Conservation (phyloP, 1,284 basidiomycete genomes). For the Pseudozyma hubeiensis region DNA sequence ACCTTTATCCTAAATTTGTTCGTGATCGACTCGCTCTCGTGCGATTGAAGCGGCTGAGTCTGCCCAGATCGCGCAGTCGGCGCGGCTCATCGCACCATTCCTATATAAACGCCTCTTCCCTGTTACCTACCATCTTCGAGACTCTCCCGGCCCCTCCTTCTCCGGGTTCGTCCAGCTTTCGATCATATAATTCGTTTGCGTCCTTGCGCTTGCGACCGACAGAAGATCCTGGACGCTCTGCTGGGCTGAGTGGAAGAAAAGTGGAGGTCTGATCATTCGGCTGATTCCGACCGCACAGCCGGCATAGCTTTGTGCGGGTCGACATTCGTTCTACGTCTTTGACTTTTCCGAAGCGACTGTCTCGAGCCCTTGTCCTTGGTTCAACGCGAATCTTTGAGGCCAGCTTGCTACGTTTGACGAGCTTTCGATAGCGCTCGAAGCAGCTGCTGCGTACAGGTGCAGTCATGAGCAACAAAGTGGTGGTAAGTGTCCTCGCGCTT, state of each 20-base stretch:
- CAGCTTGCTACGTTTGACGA: not conserved
- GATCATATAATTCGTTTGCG: conserved; percentile 5
- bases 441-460: not conserved
- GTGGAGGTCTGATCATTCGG: not conserved
- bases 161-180: conserved; percentile 26
- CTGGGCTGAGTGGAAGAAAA: not conserved
- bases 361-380: not conserved
- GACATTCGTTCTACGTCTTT: not conserved
- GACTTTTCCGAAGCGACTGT: not conserved
- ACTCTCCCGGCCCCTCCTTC: conserved; percentile 14
- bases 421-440: not conserved
- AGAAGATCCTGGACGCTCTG: not conserved
- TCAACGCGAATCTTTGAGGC: not conserved
- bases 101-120: conserved; percentile 34
- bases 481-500: conserved; percentile 32
- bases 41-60: conserved; percentile 27
- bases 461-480: conserved; percentile 59
- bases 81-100: conserved; percentile 33
- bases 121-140: conserved; percentile 15
- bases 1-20: conserved; percentile 26
- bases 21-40: conserved; percentile 27
- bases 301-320: conserved; percentile 1
- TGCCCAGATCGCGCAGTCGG: conserved; percentile 1
- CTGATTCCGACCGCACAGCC: not conserved
- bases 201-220: conserved; percentile 1